Conservation (phyloP, 257 asterid species). For the Fraxinus excelsior region DNA sequence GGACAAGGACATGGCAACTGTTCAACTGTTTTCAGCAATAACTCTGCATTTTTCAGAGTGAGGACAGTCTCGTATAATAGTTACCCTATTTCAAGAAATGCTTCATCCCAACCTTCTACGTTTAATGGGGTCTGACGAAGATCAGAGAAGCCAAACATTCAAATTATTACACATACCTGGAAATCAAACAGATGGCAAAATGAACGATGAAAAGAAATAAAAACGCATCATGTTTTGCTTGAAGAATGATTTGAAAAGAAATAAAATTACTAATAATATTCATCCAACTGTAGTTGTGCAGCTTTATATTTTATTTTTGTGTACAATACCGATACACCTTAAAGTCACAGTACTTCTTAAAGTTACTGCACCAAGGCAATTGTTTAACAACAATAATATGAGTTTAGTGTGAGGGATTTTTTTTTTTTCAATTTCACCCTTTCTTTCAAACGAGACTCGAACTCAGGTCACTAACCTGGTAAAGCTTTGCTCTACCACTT, state of each 20-base stretch:
- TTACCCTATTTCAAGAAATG: slow-evolving; percentile 84
- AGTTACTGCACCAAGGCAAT: too few relatives aligned
- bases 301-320: not conserved
- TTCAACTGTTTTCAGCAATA: slow-evolving; percentile 67
- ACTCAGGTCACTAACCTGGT: too few relatives aligned
- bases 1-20: slow-evolving; percentile 79
- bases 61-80: slow-evolving; percentile 71
- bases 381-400: too few relatives aligned
- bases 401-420: too few relatives aligned
- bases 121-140: slow-evolving; percentile 58
- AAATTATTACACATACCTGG: not conserved
- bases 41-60: slow-evolving; percentile 58
- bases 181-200: not conserved
- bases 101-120: slow-evolving; percentile 92
- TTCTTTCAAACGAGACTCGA: too few relatives aligned
- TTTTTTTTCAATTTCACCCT: too few relatives aligned
- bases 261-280: not conserved
- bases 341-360: too few relatives aligned
- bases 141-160: slow-evolving; percentile 20
- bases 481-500: too few relatives aligned
- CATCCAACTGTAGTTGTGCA: not conserved
- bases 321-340: not conserved
- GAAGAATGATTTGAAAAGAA: not conserved
- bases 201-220: not conserved
- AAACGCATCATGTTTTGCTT: not conserved